Conservation (phyloP, 2,329 filamentous ascomycete species). For the Fusarium nematophilum region DNA sequence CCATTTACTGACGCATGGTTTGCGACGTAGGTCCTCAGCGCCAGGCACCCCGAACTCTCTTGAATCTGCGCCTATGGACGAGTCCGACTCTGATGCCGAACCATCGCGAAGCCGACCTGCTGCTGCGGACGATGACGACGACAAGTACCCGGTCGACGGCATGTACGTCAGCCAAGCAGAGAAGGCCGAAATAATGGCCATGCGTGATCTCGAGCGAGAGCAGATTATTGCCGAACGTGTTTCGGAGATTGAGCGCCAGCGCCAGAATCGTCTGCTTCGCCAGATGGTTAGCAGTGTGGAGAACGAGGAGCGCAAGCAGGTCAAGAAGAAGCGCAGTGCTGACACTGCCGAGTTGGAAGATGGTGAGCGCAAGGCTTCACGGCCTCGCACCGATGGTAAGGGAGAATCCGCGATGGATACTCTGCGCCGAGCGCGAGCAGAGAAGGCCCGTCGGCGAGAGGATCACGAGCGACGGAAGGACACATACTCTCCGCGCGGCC, state of each 20-base stretch:
- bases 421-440: constrained; percentile 69
- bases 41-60: constrained; percentile 79
- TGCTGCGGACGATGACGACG: constrained; percentile 66
- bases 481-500: constrained; percentile 52
- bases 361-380: constrained; percentile 75
- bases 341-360: constrained; percentile 83
- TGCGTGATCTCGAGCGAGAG: constrained; percentile 93
- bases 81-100: constrained; percentile 76
- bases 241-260: constrained; percentile 81
- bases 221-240: constrained; percentile 89
- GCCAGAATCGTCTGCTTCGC: constrained; percentile 84
- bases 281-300: constrained; percentile 77
- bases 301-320: constrained; percentile 66
- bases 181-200: constrained; percentile 81
- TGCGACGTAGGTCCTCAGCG: constrained; percentile 69
- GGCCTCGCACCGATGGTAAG: constrained; percentile 68
- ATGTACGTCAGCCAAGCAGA: constrained; percentile 81
- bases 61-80: constrained; percentile 88
- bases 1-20: constrained; percentile 24
- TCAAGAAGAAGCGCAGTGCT: constrained; percentile 80
- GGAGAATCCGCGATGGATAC: constrained; percentile 76
- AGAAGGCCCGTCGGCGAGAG: constrained; percentile 63
- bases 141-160: constrained; percentile 87
- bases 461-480: constrained; percentile 72
- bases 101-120: constrained; percentile 56